Evolutionary conservation across 2,329 filamentous ascomycete species (phyloP).

Genomic region (Pseudogymnoascus sp.): DNA sequence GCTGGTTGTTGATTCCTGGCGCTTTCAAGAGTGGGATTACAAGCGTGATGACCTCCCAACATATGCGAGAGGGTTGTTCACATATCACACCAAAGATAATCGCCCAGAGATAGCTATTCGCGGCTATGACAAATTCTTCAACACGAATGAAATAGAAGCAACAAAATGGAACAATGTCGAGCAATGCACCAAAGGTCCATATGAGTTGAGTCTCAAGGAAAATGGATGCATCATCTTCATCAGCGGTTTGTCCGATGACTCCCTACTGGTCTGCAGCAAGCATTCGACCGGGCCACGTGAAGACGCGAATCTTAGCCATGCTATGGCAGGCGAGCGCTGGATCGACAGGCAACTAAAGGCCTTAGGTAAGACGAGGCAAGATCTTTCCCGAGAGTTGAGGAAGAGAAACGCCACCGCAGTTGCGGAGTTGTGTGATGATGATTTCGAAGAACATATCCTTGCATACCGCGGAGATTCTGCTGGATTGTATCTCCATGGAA

Average conservation of each 20-base stretch:
- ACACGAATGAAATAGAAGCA: constrained; percentile 70
- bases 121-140: constrained; percentile 99
- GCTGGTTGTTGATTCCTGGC: constrained; percentile 80
- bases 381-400: constrained; percentile 70
- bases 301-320: constrained; percentile 71
- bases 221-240: constrained; percentile 99
- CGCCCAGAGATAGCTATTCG: constrained; percentile 73
- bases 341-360: constrained; percentile 70
- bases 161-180: constrained; percentile 80
- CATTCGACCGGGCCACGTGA: constrained; percentile 82
- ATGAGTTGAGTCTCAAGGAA: constrained; percentile 94
- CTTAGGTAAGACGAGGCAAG: constrained; percentile 69
- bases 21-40: constrained; percentile 92
- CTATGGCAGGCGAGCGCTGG: constrained; percentile 73
- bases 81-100: constrained; percentile 58
- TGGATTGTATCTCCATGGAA: constrained; percentile 88
- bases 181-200: constrained; percentile 71
- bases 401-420: constrained; percentile 87
- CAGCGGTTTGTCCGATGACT: constrained; percentile 80
- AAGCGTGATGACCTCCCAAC: constrained; percentile 80
- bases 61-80: constrained; percentile 91
- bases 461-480: constrained; percentile 76
- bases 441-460: constrained; percentile 93
- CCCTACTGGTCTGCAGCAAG: constrained; percentile 95
- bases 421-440: constrained; percentile 91